These are phyloP conservation scores for Ophiorrhiza pumila DNA, from an alignment of 257 asterid genomes.

Conservation along the genomic window DNA sequence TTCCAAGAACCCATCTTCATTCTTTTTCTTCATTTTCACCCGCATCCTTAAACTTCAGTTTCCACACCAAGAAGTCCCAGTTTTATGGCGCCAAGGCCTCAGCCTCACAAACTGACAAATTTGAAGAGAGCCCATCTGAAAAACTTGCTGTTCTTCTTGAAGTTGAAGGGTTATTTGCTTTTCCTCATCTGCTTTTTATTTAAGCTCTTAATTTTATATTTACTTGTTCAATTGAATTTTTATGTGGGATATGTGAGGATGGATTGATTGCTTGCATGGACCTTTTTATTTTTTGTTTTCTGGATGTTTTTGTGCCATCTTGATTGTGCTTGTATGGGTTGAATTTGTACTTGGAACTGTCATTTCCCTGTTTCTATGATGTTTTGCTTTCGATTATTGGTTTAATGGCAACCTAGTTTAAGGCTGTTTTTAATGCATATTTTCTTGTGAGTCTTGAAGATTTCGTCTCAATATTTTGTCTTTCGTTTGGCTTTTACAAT, in stretches of 20 bases:
- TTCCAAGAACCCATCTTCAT: slow-evolving; percentile 15
- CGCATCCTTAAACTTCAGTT: slow-evolving; percentile 24
- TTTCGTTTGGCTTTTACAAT: not conserved
- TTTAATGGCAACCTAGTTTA: not conserved
- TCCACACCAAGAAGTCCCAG: slow-evolving; percentile 31
- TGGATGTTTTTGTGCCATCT: not conserved
- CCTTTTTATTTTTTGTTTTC: too few species aligned
- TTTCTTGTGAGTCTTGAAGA: not conserved
- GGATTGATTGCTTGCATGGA: too few species aligned
- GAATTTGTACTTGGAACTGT: not conserved
- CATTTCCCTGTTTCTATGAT: not conserved
- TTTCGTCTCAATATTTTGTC: not conserved
- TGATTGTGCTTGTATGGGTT: not conserved
- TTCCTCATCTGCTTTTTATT: not conserved
- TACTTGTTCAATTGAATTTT: not conserved
- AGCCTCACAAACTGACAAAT: slow-evolving; percentile 21
- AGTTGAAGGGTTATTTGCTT: slow-evolving; percentile 70
- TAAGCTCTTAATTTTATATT: too few species aligned
- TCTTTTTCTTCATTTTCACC: slow-evolving; percentile 21
- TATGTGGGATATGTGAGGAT: not conserved
- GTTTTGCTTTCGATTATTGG: not conserved
- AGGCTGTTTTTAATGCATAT: not conserved
- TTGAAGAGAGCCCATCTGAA: slow-evolving; percentile 36
- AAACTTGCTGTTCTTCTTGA: slow-evolving; percentile 74
- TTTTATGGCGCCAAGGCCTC: slow-evolving; percentile 31